A percentile compares a stretch with the other conserved stretches of the same genome.
phyloP scores from a whole-genome alignment of 1,284 basidiomycete genomes.

The Mrakiaceae sp. region DNA sequence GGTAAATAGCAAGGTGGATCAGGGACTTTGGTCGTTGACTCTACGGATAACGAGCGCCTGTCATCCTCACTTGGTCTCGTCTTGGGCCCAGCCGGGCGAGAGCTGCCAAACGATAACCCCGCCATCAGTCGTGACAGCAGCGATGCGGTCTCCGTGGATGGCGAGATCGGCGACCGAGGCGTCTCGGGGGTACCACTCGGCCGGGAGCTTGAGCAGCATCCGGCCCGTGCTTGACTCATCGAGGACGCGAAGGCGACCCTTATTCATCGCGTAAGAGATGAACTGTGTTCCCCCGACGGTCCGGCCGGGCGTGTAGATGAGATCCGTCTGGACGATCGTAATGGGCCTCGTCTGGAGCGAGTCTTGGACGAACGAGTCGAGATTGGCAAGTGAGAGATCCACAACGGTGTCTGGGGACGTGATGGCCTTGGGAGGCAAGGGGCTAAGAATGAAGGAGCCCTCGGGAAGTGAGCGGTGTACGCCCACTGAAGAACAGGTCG shows the following conservation, averaged over 20 bases:
- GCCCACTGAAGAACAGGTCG: neutral
- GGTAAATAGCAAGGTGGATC: neutral
- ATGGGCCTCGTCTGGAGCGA: slow-evolving; percentile 2
- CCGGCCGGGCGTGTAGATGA: slow-evolving; percentile 55
- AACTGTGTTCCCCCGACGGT: slow-evolving; percentile 75
- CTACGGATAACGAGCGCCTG: no score
- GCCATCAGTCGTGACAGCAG: slow-evolving; percentile 69
- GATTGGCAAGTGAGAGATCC: slow-evolving; percentile 67
- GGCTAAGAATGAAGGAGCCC: neutral
- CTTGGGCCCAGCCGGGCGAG: slow-evolving; percentile 63
- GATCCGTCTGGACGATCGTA: slow-evolving; percentile 3
- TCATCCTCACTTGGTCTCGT: slow-evolving; percentile 27
- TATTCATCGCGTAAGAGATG: slow-evolving; percentile 83
- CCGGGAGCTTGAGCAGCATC: slow-evolving; percentile 61
- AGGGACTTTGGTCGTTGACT: no score
- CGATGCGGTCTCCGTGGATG: slow-evolving; percentile 62
- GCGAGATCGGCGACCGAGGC: slow-evolving; percentile 69
- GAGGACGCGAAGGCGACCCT: slow-evolving; percentile 72
- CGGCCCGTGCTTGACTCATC: slow-evolving; percentile 72
- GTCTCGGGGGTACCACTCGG: slow-evolving; percentile 44
- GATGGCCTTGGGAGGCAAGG: slow-evolving; percentile 30
- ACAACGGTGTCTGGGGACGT: slow-evolving; percentile 56
- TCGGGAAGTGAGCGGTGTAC: neutral
- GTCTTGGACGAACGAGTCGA: slow-evolving; percentile 45
- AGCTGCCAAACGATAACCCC: slow-evolving; percentile 76